A percentile compares a stretch with the other conserved stretches of the same genome.
phyloP scores from a whole-genome alignment of 768 basidiomycete genomes.

The Neoboletus brunneissimus region DNA sequence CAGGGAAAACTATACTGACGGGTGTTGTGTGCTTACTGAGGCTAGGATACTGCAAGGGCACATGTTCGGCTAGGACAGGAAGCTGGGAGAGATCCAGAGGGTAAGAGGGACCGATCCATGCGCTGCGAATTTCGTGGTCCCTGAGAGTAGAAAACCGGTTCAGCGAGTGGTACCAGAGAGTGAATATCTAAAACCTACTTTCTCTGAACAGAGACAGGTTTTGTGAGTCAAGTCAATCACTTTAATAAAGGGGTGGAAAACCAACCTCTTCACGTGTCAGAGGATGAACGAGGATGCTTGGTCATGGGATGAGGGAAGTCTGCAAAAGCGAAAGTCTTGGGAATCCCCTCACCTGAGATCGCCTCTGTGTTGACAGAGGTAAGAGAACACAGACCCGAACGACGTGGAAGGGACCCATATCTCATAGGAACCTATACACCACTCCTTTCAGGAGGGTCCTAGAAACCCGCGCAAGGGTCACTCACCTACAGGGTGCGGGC shows the following conservation, averaged over 20 bases:
- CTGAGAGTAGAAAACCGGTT: constrained; percentile 31
- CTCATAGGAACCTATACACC: constrained; percentile 67
- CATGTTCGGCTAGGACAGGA: constrained; percentile 45
- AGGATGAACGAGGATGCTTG: constrained; percentile 73
- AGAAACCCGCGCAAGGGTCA: neutral
- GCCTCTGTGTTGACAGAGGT: constrained; percentile 66
- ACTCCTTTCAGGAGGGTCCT: neutral
- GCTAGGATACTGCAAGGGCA: constrained; percentile 69
- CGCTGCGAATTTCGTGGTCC: constrained; percentile 66
- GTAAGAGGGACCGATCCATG: constrained; percentile 73
- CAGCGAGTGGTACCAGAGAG: neutral
- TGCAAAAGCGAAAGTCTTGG: neutral
- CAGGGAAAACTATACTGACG: neutral
- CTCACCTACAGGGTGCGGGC: constrained; percentile 76
- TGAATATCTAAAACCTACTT: constrained; percentile 37
- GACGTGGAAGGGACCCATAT: constrained; percentile 78
- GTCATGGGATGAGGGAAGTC: neutral
- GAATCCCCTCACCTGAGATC: constrained; percentile 51
- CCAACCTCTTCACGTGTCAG: constrained; percentile 67
- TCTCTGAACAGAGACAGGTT: constrained; percentile 36
- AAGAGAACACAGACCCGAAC: constrained; percentile 74
- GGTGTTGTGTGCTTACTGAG: constrained; percentile 45
- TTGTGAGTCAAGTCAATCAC: neutral
- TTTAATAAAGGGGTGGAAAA: neutral
- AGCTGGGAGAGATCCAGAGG: constrained; percentile 62